phyloP scores from a whole-genome alignment of 768 basidiomycete genomes.

The Infundibulicybe gibba region DNA sequence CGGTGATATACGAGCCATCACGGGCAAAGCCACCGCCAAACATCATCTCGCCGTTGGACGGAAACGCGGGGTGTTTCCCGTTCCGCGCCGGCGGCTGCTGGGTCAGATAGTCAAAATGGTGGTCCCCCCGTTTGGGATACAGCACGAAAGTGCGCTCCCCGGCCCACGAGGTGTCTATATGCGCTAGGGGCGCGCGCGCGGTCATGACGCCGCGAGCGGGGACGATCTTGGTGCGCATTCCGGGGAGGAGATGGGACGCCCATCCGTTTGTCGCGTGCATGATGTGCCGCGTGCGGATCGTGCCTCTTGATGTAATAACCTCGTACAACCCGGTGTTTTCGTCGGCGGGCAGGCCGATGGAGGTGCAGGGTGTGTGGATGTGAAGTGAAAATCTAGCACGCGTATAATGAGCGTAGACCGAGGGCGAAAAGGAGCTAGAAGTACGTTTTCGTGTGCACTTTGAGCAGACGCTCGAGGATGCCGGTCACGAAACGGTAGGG shows the following conservation, averaged over 20 bases:
- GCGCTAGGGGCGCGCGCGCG: constrained; percentile 53
- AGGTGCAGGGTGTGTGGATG: constrained; percentile 60
- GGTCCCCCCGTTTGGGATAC: constrained; percentile 34
- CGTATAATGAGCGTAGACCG: background rate
- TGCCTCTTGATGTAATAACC: constrained; percentile 60
- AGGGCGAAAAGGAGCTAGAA: constrained; percentile 10
- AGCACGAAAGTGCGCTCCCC: constrained; percentile 60
- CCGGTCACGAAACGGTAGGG: constrained; percentile 69
- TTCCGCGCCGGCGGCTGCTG: constrained; percentile 36
- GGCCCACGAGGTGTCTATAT: constrained; percentile 23
- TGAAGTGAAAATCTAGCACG: constrained; percentile 48
- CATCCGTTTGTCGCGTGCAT: constrained; percentile 88
- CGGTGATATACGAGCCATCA: constrained; percentile 23
- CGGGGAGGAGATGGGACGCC: constrained; percentile 65
- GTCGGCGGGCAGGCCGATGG: constrained; percentile 27
- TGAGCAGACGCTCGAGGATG: constrained; percentile 49
- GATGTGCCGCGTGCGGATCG: constrained; percentile 54
- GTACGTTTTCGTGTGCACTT: constrained; percentile 45
- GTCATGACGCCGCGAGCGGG: constrained; percentile 62
- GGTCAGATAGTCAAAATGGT: constrained; percentile 66
- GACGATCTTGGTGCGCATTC: constrained; percentile 58
- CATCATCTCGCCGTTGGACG: constrained; percentile 50
- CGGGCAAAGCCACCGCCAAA: constrained; percentile 58
- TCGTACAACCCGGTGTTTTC: constrained; percentile 37
- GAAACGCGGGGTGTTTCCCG: constrained; percentile 6